These are phyloP conservation scores for Pythium scleroteichum DNA, from an alignment of 352 stramenopile genomes.

Conservation along the genomic window DNA sequence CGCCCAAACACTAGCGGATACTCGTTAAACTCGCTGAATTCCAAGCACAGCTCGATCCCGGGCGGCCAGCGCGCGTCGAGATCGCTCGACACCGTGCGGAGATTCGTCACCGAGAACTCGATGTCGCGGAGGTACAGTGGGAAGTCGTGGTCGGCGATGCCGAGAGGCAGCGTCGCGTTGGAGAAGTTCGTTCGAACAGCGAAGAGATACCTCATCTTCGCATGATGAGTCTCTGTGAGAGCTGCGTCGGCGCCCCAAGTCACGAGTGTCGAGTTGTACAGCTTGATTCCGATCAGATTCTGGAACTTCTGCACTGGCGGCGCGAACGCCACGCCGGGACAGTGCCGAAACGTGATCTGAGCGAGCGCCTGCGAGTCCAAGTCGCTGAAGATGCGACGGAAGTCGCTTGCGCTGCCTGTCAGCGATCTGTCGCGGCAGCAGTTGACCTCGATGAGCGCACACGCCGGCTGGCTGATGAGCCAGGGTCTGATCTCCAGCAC, in stretches of 20 bases:
- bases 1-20: background rate
- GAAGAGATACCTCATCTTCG: slow-evolving; percentile 19
- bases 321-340: slow-evolving; percentile 31
- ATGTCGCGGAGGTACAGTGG: slow-evolving; percentile 11
- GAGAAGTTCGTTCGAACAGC: slow-evolving; percentile 23
- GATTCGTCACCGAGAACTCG: slow-evolving; percentile 24
- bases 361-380: slow-evolving; percentile 30
- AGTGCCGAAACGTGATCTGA: slow-evolving; percentile 40
- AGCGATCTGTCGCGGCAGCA: background rate
- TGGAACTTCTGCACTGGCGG: slow-evolving; percentile 29
- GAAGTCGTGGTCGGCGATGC: slow-evolving; percentile 14
- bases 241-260: slow-evolving; percentile 30
- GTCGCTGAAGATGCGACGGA: background rate
- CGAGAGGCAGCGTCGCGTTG: slow-evolving; percentile 9
- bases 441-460: slow-evolving; percentile 23
- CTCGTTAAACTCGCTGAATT: slow-evolving; percentile 5
- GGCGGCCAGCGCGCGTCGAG: slow-evolving; percentile 13
- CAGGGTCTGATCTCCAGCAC: slow-evolving; percentile 31
- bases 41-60: slow-evolving; percentile 1
- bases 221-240: slow-evolving; percentile 28
- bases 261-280: slow-evolving; percentile 48
- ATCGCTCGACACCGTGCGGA: slow-evolving; percentile 7
- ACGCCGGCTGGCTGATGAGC: slow-evolving; percentile 22
- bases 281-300: slow-evolving; percentile 34
- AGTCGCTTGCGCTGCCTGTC: background rate